A percentile compares a stretch with the other conserved stretches of the same genome.
These are phyloP conservation scores for Ocimum tenuiflorum DNA, from an alignment of 257 asterid genomes.

Conservation along the genomic window DNA sequence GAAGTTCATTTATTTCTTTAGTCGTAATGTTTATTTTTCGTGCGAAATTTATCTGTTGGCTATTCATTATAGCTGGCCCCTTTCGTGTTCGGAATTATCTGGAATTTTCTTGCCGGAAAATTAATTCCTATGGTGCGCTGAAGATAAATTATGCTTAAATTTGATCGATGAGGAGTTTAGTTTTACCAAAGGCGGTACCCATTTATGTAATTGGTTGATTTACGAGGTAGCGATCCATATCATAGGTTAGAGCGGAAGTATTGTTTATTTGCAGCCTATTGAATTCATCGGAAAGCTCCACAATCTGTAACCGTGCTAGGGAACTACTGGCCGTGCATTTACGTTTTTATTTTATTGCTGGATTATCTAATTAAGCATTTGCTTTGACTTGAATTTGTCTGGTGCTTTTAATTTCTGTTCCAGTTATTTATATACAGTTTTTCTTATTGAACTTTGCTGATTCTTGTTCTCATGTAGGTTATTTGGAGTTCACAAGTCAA, in stretches of 20 bases:
- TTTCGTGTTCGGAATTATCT: neutral
- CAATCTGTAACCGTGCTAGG: too few species aligned
- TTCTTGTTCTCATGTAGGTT: conserved; percentile 15
- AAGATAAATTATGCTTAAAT: neutral
- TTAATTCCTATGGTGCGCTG: neutral
- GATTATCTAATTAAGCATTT: neutral
- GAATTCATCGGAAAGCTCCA: too few species aligned
- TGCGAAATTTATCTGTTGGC: neutral
- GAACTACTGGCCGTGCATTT: neutral
- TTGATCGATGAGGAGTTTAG: too few species aligned
- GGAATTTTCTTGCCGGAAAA: neutral
- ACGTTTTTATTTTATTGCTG: neutral
- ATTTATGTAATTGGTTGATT: too few species aligned
- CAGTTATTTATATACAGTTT: neutral
- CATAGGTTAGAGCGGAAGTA: neutral
- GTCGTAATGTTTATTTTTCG: neutral
- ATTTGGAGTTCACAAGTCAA: conserved; percentile 14
- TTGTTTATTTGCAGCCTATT: too few species aligned
- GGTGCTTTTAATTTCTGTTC: neutral
- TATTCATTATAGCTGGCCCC: too few species aligned
- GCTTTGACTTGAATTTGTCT: neutral
- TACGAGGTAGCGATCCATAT: neutral
- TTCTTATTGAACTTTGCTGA: neutral
- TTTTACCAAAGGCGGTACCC: too few species aligned
- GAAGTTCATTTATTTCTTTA: neutral